These are phyloP conservation scores for Flaveria ramosissima DNA, from an alignment of 129 eudicot species.

Conservation along the genomic window DNA sequence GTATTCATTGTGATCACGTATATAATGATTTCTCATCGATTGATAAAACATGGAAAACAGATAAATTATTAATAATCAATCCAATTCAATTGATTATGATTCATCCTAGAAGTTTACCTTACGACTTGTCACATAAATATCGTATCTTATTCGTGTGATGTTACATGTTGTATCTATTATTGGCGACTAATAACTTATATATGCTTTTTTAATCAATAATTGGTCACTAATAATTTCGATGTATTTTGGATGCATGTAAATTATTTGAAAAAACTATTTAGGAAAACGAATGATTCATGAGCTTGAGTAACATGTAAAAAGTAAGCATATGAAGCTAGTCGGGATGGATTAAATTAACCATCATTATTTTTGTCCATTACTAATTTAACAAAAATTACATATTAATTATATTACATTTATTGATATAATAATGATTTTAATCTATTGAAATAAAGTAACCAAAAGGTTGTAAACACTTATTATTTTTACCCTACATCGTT, in stretches of 20 bases:
- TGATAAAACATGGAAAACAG: neutral
- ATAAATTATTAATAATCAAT: neutral
- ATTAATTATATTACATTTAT: no score
- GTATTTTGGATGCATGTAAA: neutral
- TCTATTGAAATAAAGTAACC: neutral
- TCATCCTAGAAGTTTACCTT: neutral
- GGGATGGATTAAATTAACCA: neutral
- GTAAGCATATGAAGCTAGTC: neutral
- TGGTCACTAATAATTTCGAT: constrained; percentile 1
- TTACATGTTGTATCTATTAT: neutral
- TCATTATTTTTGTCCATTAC: neutral
- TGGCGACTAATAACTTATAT: neutral
- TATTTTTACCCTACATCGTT: no score
- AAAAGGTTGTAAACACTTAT: neutral
- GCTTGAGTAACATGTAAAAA: constrained; percentile 5
- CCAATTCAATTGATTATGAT: neutral
- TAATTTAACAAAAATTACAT: neutral
- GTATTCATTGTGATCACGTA: neutral
- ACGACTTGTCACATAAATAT: neutral
- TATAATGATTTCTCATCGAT: neutral
- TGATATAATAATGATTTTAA: neutral
- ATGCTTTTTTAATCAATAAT: neutral
- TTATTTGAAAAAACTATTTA: neutral
- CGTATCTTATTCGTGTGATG: neutral
- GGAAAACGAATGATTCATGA: neutral